phyloP scores from a whole-genome alignment of 441 rosid genomes.

The Erodium texanum region DNA sequence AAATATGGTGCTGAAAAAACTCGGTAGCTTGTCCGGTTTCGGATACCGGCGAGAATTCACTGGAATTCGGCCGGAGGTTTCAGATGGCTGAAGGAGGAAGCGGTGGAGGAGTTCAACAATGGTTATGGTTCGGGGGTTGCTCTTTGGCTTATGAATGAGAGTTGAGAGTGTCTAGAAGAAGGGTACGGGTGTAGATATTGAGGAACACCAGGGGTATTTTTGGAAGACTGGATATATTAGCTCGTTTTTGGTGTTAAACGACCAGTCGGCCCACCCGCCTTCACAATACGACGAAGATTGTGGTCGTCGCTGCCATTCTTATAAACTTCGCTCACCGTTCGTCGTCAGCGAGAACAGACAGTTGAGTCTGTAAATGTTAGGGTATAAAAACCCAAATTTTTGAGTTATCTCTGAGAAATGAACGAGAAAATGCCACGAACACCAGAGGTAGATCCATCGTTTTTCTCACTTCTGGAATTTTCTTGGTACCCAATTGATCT shows the following conservation, averaged over 20 bases:
- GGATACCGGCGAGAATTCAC: not conserved
- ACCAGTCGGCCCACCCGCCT: no score
- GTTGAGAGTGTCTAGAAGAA: not conserved
- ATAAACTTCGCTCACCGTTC: not conserved
- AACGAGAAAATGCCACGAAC: slow-evolving; percentile 4
- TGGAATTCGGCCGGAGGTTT: not conserved
- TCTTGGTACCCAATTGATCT: not conserved
- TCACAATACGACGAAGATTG: not conserved
- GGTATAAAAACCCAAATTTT: slow-evolving; percentile 2
- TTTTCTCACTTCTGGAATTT: not conserved
- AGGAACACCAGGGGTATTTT: not conserved
- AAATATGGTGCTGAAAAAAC: not conserved
- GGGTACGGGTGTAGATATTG: not conserved
- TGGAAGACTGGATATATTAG: not conserved
- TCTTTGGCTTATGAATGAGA: not conserved
- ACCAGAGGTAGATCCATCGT: not conserved
- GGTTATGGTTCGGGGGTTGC: no score
- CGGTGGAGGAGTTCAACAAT: not conserved
- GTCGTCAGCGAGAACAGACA: slow-evolving; percentile 3
- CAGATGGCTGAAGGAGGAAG: not conserved
- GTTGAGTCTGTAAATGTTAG: not conserved
- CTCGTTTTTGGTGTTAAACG: not conserved
- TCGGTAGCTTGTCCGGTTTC: not conserved
- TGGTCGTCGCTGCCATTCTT: not conserved
- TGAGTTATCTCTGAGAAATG: not conserved